Evolutionary conservation across 208 protist species (phyloP).

Genomic region (Acanthamoeba healyi): DNA sequence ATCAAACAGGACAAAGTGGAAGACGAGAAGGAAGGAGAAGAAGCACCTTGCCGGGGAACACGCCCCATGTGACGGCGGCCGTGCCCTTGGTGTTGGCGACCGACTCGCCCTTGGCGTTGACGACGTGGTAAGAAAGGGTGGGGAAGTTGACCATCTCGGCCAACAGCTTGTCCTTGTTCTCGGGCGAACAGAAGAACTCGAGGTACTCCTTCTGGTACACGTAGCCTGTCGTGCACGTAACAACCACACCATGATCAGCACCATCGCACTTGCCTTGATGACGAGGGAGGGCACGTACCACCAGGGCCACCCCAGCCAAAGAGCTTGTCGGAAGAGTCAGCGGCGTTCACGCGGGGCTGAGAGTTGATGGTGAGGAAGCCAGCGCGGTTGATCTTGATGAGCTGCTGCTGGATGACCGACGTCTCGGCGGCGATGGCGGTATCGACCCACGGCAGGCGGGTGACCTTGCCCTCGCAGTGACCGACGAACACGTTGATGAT

Average conservation of each 20-base stretch:
- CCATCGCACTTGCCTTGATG: not conserved
- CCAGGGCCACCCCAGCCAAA: slow-evolving; percentile 90
- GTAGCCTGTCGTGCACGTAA: slow-evolving; percentile 54
- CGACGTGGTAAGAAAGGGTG: slow-evolving; percentile 86
- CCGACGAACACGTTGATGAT: slow-evolving; percentile 86
- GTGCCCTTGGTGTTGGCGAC: slow-evolving; percentile 79
- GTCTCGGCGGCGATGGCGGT: slow-evolving; percentile 88
- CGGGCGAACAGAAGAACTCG: slow-evolving; percentile 90
- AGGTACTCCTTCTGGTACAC: slow-evolving; percentile 93
- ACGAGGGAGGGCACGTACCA: slow-evolving; percentile 30
- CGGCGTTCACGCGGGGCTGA: slow-evolving; percentile 94
- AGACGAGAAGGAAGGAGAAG: not conserved
- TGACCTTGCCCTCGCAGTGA: slow-evolving; percentile 87
- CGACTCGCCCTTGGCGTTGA: slow-evolving; percentile 81
- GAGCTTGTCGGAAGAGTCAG: slow-evolving; percentile 88
- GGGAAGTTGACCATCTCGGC: slow-evolving; percentile 80
- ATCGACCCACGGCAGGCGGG: slow-evolving; percentile 91
- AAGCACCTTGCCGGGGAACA: slow-evolving; percentile 87
- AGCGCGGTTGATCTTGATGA: slow-evolving; percentile 91
- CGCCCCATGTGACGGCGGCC: slow-evolving; percentile 91
- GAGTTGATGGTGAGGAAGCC: slow-evolving; percentile 96
- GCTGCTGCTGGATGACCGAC: slow-evolving; percentile 86
- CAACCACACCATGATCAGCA: not conserved
- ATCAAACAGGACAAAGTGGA: not conserved
- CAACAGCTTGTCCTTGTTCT: slow-evolving; percentile 77